Base-by-base conservation (phyloP, 108 stramenopile genomes). In the Pelagomonas calceolata region DNA sequence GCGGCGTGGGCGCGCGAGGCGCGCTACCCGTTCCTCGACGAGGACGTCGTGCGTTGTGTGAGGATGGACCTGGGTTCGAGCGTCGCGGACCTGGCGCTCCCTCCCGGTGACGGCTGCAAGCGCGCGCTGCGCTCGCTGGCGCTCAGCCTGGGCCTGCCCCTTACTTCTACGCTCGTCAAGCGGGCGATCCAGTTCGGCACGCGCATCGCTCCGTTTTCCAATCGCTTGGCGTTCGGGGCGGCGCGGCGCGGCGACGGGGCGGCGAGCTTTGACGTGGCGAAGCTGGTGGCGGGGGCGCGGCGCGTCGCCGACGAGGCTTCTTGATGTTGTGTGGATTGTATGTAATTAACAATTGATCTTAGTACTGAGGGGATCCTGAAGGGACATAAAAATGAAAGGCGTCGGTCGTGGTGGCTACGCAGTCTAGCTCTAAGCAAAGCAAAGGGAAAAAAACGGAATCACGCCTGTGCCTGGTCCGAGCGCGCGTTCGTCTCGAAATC, bases 131-230 rank as follows among this genome's bases (percentile, higher is more conserved):
- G 95, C 39, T 21, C 33, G 1, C 65, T 34, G 12, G 76, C 69
- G 29, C 5, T 1, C 12, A 3, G 4, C 33, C 35, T 72, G 31
- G 72, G 72, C 9, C 60, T 72, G 51, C 76, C 81, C 1, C 70
- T 70, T 16, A 77, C 76, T 36, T 75, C 85, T 18, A 74, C 74
- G 14, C 75, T 94, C 34, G 90, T 89, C 30, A 97, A 97, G 73
- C 83, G 95, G 21, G 95, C 95, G 34, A 93, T 97, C 63, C 95
- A 97, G 74, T 97, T 97, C 73, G 95, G 95, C 4, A 90, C 89
- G 70, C 86, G 93, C 4, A 90, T 96, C 43, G 89, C 91, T 15
- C 88, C 92, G 70, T 78, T 88, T 26, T 86, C 86, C 69, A 90
- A 92, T 73, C 87, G 79, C 31, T 78, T 85, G 73, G 83, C 86